These are phyloP conservation scores for Orbilia blumenaviensis DNA, from an alignment of 2,329 filamentous ascomycete genomes.

Conservation along the genomic window DNA sequence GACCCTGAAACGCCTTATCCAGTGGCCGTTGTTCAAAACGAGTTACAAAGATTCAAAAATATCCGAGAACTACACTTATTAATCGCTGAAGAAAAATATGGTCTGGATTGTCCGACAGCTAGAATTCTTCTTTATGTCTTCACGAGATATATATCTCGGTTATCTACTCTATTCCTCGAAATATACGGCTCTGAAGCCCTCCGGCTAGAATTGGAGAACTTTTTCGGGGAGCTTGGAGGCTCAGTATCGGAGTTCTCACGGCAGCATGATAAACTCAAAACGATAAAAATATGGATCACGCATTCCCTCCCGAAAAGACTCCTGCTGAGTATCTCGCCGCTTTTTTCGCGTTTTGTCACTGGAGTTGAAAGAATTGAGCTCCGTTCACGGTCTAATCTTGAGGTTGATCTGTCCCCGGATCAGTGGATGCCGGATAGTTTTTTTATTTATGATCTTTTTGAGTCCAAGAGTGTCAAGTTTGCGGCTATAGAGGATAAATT, in stretches of 20 bases:
- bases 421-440: neutral
- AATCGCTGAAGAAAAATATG: neutral
- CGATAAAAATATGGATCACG: slow-evolving; percentile 25
- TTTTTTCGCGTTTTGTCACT: slow-evolving; percentile 2
- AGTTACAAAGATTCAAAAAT: slow-evolving; percentile 18
- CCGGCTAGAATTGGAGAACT: neutral
- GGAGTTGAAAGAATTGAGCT: slow-evolving; percentile 6
- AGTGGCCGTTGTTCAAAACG: neutral
- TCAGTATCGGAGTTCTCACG: neutral
- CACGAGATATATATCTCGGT: neutral
- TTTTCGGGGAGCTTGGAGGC: neutral
- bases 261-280: neutral
- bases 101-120: neutral
- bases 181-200: neutral
- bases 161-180: slow-evolving; percentile 38
- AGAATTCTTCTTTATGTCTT: slow-evolving; percentile 9
- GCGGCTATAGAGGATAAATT: slow-evolving; percentile 25
- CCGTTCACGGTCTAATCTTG: slow-evolving; percentile 4
- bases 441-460: too few species aligned
- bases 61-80: slow-evolving; percentile 17
- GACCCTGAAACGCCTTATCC: neutral
- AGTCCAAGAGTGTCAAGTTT: neutral
- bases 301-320: neutral
- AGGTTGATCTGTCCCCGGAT: neutral
- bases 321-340: neutral